Evolutionary conservation across 2,329 filamentous ascomycete species (phyloP), one percentile per base, ranked within the genome.

Genomic region (Alternaria ethzedia): DNA sequence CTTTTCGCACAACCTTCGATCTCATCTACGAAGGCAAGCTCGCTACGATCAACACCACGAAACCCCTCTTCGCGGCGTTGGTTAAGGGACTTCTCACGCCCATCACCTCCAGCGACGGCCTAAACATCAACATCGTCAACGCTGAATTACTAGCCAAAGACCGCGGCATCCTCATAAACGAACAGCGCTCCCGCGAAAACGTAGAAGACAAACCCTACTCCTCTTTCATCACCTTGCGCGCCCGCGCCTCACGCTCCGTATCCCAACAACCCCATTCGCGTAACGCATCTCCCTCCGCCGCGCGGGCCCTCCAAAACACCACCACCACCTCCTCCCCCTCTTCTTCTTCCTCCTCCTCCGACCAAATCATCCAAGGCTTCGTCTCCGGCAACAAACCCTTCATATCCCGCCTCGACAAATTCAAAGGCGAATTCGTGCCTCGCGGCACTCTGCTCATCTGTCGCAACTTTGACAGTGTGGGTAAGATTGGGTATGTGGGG

Each of bases 121-220:
- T 88, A 12, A 90, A 91, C 72, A 89, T 94, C 71, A 95, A 94
- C 80, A 93, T 96, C 63, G 92, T 96, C 70, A 95, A 96, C 73
- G 92, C 92, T 0, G 86, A 88, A 46, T 83, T 94, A 25, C 87
- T 94, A 13, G 91, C 92, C 20, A 90, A 88, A 67, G 90, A 94
- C 71, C 91, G 91, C 69, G 92, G 91, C 3, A 91, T 96, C 65
- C 85, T 90, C 47, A 89, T 96, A 74, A 92, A 90, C 74, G 92
- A 95, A 81, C 88, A 88, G 41, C 89, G 89, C 65, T 87, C 86
- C 3, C 85, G 89, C 8, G 88, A 90, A 57, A 82, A 83, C 20
- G 82, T 84, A 1, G 85, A 87, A n/a, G 84, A 88, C 21, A 83
- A 86, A 47, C 87, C 88, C 0, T 94, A 91, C 75, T 88, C 89